Evolutionary conservation across 371 early-diverging fungal genomes (phyloP).

Genomic region (Catenaria anguillulae): DNA sequence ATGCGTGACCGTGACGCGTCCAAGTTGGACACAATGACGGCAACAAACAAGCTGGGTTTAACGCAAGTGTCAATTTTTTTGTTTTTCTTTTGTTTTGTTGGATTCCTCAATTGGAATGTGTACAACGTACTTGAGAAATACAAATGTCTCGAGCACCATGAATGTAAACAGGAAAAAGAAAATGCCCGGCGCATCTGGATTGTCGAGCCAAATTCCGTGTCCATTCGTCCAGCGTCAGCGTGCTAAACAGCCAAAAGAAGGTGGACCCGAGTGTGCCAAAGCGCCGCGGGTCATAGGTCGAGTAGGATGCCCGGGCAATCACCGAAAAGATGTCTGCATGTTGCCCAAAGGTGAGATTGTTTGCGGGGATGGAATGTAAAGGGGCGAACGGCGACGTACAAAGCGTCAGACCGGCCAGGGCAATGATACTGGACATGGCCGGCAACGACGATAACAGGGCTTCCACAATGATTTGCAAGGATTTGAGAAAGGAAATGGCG

Average conservation of each 20-base stretch:
- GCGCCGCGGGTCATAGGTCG: slow-evolving; percentile 13
- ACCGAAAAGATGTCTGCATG: slow-evolving; percentile 18
- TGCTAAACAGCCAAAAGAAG: slow-evolving; percentile 14
- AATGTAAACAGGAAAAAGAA: slow-evolving; percentile 7
- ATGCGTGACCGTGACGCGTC: not conserved
- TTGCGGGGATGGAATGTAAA: not conserved
- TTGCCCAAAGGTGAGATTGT: not conserved
- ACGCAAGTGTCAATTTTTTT: no score
- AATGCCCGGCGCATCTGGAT: slow-evolving; percentile 8
- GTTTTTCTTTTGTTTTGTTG: not conserved
- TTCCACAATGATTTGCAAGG: slow-evolving; percentile 17
- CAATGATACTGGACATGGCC: slow-evolving; percentile 17
- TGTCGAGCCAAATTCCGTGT: slow-evolving; percentile 12
- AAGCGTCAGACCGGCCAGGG: slow-evolving; percentile 10
- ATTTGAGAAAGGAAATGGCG: slow-evolving; percentile 17
- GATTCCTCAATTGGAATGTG: not conserved
- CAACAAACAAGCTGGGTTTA: slow-evolving; percentile 21
- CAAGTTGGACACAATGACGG: slow-evolving; percentile 21
- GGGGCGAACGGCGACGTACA: slow-evolving; percentile 8
- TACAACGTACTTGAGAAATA: slow-evolving; percentile 4
- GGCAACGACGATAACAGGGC: slow-evolving; percentile 18
- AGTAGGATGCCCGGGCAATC: slow-evolving; percentile 11
- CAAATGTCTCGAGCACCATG: not conserved
- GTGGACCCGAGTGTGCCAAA: slow-evolving; percentile 16
- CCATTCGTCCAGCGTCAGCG: slow-evolving; percentile 19